A percentile compares a stretch with the other conserved stretches of the same genome.
phyloP scores from a whole-genome alignment of 805 yeast species.

The Monosporozyma yasuniensis region DNA sequence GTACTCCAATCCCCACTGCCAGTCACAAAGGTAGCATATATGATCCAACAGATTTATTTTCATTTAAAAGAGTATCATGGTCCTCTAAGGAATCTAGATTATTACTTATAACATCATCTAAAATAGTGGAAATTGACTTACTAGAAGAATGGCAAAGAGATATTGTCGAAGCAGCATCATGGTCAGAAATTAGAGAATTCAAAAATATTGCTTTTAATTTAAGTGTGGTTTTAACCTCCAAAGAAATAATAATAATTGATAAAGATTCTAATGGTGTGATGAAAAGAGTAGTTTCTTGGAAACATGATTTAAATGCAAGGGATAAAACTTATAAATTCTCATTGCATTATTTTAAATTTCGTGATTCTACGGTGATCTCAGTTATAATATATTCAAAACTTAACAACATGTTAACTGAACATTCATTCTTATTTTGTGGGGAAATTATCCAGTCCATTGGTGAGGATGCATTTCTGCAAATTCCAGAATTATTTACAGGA shows the following conservation, averaged over 20 bases:
- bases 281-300: slow-evolving; percentile 58
- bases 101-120: slow-evolving; percentile 37
- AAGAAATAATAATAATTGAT: slow-evolving; percentile 50
- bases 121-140: slow-evolving; percentile 30
- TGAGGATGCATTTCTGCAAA: slow-evolving; percentile 11
- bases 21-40: slow-evolving; percentile 23
- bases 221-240: slow-evolving; percentile 53
- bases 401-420: slow-evolving; percentile 15
- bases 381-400: slow-evolving; percentile 15
- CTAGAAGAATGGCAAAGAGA: slow-evolving; percentile 26
- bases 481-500: slow-evolving; percentile 6
- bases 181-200: slow-evolving; percentile 45
- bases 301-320: slow-evolving; percentile 47
- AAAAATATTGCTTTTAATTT: slow-evolving; percentile 28
- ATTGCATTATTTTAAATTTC: slow-evolving; percentile 18
- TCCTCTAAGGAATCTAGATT: slow-evolving; percentile 26
- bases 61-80: slow-evolving; percentile 48
- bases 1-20: neutral
- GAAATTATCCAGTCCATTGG: slow-evolving; percentile 11
- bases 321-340: slow-evolving; percentile 47
- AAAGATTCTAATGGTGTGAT: slow-evolving; percentile 26
- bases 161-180: slow-evolving; percentile 41
- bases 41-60: slow-evolving; percentile 45
- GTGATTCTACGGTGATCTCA: slow-evolving; percentile 6
- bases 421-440: slow-evolving; percentile 9